Base-by-base conservation (phyloP, 305 asterid species). In the Lippia alba region DNA sequence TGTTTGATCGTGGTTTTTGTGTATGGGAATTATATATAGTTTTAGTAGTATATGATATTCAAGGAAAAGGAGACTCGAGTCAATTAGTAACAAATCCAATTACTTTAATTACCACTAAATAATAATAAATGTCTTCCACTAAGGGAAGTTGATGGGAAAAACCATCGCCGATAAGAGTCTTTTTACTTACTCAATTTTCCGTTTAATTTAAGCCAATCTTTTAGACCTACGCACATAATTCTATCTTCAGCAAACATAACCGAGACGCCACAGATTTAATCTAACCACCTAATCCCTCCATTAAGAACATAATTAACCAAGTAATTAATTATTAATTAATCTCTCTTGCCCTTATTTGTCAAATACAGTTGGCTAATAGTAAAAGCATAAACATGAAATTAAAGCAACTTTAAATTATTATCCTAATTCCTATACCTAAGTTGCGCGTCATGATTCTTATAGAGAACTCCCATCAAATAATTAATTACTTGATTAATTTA, bases 201-300 rank as follows among this genome's bases (percentile, higher is more conserved):
- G 36, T 66, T 57, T 58, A 36, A 36, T 36, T 19, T 19, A 34
- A 33, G 64, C 61, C 39, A 58, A 61, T 60, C 64, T 66, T 72
- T 65, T 66, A 63, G 70, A 68, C 64, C 65, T 48, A 57, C 65
- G n/a, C 59, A 15, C 59, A 30, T 49, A 71, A 55, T 57, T 61
- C 45, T 64, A 17, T 74, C 19, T 55, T 49, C 69, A 54, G 15
- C 34, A 48, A 66, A 53, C 81, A 74, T 76, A 12, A 16, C 60
- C 85, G 83, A 78, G 76, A 79, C 80, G 82, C 85, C 87, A 82
- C 79, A 61, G 40, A 72, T 54, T 34, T 62, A 40, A 64, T 58
- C 56, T 17, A 56, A 75, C 80, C 57, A 51, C 8, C 6, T 49
- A 49, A 49, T n/a, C 51, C 51, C 18, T 11, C 12, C 49, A 44